phyloP scores from a whole-genome alignment of 306 rosid species.

The Casuarina equisetifolia region DNA sequence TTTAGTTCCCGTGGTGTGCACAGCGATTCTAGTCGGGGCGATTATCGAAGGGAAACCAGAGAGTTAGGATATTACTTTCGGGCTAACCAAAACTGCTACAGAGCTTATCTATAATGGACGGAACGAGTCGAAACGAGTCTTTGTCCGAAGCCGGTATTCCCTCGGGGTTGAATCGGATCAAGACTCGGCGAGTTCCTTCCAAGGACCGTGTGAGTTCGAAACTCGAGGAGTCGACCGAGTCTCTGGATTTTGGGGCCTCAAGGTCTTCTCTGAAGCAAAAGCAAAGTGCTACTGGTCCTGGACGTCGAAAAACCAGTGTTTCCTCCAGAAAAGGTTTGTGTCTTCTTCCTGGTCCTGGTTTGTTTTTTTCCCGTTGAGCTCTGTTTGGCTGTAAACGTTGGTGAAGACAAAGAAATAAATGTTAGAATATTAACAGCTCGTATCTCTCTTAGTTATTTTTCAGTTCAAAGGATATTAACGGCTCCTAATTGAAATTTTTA shows the following conservation, averaged over 20 bases:
- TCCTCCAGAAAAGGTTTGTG: conserved; percentile 3
- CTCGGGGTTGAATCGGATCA: conserved; percentile 10
- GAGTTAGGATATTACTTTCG: neutral
- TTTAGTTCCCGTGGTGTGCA: neutral
- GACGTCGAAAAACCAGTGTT: neutral
- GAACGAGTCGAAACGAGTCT: conserved; percentile 1
- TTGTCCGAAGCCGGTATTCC: conserved; percentile 7
- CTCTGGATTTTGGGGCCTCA: neutral
- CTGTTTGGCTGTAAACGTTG: conserved; percentile 3
- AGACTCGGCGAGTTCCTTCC: conserved; percentile 13
- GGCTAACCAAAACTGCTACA: neutral
- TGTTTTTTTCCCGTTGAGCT: neutral
- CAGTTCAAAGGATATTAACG: neutral
- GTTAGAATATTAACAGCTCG: neutral
- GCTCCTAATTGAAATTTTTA: neutral
- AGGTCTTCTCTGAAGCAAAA: conserved; percentile 4
- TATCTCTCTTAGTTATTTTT: too few relatives aligned
- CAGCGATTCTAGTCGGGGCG: neutral
- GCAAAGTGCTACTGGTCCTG: neutral
- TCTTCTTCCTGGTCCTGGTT: neutral
- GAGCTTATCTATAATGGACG: neutral
- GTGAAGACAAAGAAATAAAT: neutral
- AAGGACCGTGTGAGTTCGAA: neutral
- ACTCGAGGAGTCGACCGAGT: neutral
- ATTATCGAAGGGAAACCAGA: neutral